Evolutionary conservation across 192 early-diverging fungal genomes (phyloP), one percentile per base, ranked within the genome.

Genomic region (Coemansia sp.): DNA sequence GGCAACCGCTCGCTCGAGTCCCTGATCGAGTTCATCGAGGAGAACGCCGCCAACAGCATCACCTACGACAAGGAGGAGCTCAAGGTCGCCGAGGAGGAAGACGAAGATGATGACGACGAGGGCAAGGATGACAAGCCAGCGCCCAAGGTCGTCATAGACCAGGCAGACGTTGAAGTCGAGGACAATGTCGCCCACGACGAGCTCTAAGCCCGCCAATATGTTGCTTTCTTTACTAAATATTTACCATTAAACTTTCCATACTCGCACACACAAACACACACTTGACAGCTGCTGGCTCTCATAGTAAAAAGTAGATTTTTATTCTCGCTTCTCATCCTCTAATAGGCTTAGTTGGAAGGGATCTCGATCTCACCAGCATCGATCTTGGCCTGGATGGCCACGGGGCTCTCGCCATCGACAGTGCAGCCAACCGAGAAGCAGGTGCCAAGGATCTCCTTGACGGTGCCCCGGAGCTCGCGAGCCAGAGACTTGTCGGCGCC

Each of bases 381-480:
- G 69, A 99, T 90, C 84, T 90, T 85, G 79, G 88, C 83, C 74
- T 86, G 86, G 70, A 99, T 71, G 76, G 95, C 95, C 74, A 88
- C 86, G 68, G 97, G 95, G 78, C 75, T 84, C 86, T 97, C 88
- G 71, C 97, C 95, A 68, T 99, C 97, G 64, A 99, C 95, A 66
- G 96, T 99, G 91, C 96, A 99, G 69, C 96, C 96, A 67, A 93
- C 88, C 36, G 94, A 96, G 89, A 90, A 90, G 66, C 87, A 87
- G 64, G 96, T 99, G 65, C 95, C 96, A 65, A 97, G 87, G 71
- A 97, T 96, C 86, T 95, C 93, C 85, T 93, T 91, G 75, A 98
- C 95, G 72, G 94, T 95, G 66, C 97, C 97, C 70, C 85, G 83
- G 70, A 99, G 88, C 83, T 93, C 90, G 84, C 94, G 94, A 68